These are phyloP conservation scores for Nicotiana undulata DNA, from an alignment of 257 asterid genomes.

Conservation along the genomic window DNA sequence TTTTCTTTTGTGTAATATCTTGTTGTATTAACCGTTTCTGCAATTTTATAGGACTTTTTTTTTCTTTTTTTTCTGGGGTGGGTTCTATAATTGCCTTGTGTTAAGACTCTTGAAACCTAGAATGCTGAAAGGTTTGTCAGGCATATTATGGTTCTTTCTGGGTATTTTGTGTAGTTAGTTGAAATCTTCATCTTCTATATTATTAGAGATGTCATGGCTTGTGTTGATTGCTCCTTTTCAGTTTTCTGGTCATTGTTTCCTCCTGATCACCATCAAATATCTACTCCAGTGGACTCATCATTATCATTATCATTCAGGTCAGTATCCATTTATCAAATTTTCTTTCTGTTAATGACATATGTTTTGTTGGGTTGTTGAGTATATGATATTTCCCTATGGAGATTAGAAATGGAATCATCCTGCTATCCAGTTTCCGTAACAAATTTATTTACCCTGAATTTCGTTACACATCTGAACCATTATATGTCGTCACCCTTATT, in stretches of 20 bases:
- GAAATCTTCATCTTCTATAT: not conserved
- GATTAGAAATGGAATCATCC: not conserved
- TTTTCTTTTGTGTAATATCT: not conserved
- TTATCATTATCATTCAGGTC: constrained; percentile 83
- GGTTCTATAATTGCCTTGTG: not conserved
- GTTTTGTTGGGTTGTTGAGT: not conserved
- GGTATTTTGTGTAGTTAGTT: not conserved
- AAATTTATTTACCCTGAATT: not conserved
- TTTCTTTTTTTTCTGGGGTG: not conserved
- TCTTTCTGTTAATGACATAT: not conserved
- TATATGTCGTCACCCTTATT: not conserved
- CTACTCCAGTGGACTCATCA: constrained; percentile 72
- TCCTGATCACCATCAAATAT: constrained; percentile 41
- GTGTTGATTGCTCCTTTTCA: constrained; percentile 25
- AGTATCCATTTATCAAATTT: constrained; percentile 3
- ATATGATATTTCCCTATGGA: not conserved
- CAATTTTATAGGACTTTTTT: not conserved
- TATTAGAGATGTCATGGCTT: constrained; percentile 1
- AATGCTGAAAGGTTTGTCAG: not conserved
- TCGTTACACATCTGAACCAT: not conserved
- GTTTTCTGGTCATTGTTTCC: constrained; percentile 90
- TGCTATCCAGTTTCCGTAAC: not conserved
- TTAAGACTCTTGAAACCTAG: not conserved
- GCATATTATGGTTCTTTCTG: not conserved
- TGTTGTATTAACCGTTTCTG: not conserved